Evolutionary conservation across 768 basidiomycete species (phyloP).

Genomic region (Tricholoma sp.): DNA sequence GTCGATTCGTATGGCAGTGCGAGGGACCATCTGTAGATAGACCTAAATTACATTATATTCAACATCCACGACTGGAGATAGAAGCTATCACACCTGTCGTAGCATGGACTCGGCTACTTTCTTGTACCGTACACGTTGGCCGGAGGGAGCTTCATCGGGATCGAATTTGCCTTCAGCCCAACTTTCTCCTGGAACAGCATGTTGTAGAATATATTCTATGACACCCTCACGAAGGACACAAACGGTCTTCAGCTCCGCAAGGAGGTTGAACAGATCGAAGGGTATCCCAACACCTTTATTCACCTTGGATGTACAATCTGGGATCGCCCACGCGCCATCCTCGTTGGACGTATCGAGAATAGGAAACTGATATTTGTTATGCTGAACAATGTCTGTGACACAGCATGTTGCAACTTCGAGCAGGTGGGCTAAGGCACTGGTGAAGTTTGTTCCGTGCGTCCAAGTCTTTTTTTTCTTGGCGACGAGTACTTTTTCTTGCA

Average conservation of each 20-base stretch:
- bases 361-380: background rate
- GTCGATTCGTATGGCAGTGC: background rate
- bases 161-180: background rate
- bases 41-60: background rate
- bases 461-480: background rate
- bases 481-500: background rate
- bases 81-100: background rate
- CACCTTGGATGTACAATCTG: background rate
- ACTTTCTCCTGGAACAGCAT: background rate
- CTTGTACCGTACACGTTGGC: background rate
- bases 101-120: background rate
- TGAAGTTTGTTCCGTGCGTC: background rate
- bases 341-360: background rate
- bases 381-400: background rate
- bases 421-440: background rate
- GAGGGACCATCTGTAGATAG: background rate
- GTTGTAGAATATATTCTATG: background rate
- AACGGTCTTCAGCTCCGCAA: background rate
- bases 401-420: background rate
- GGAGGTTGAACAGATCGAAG: background rate
- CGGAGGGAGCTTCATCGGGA: background rate
- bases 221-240: background rate
- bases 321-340: background rate
- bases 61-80: background rate
- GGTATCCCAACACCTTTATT: background rate